A percentile compares a stretch with the other conserved stretches of the same genome.
Conservation (phyloP, 805 yeast species). For the Metschnikowia matae region DNA sequence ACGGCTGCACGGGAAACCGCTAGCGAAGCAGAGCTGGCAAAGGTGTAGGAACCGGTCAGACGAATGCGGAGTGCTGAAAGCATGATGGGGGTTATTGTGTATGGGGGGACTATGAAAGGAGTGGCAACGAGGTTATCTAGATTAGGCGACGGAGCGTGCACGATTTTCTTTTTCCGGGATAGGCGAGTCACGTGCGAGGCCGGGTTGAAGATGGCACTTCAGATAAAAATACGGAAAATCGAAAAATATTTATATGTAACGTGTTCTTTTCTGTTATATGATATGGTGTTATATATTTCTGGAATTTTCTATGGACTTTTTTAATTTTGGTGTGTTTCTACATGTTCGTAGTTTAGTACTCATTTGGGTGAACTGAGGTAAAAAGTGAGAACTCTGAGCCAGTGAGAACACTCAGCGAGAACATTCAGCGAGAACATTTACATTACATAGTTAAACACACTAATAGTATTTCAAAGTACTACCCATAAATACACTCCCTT, state of each 20-base stretch:
- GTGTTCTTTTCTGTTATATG: neutral
- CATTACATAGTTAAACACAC: too few species aligned
- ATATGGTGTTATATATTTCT: too few species aligned
- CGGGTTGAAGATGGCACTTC: neutral
- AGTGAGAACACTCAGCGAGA: too few species aligned
- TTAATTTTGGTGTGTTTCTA: neutral
- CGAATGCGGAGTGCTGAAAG: conserved; percentile 2
- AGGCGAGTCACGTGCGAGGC: conserved; percentile 1
- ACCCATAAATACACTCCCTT: too few species aligned
- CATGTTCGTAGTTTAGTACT: neutral
- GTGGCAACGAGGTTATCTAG: neutral
- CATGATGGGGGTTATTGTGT: neutral
- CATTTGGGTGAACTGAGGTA: neutral
- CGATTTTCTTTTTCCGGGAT: conserved; percentile 5
- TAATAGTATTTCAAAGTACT: too few species aligned
- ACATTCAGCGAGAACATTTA: too few species aligned
- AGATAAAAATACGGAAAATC: neutral
- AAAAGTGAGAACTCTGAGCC: too few species aligned
- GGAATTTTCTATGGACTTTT: neutral
- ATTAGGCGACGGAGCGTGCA: neutral
- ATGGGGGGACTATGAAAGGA: neutral
- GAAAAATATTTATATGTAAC: too few species aligned
- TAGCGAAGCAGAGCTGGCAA: neutral
- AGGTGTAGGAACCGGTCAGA: neutral
- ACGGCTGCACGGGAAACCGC: conserved; percentile 4